Base-by-base conservation (phyloP, 345 rosid genomes). In the Camelina sativa region DNA sequence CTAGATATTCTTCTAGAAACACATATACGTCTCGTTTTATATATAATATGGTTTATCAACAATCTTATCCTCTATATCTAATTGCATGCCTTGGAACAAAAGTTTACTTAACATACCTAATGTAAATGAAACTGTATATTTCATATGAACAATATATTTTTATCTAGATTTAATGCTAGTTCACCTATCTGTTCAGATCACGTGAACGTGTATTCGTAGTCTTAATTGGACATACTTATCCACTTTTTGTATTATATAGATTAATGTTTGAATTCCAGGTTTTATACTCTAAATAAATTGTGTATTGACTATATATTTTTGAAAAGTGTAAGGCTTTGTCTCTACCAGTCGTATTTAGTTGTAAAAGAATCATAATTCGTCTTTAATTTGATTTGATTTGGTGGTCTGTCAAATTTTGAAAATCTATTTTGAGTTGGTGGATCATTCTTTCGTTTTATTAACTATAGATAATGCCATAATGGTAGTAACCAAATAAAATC, bases 1-100 rank as follows among this genome's bases (percentile, higher is more conserved):
- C 11, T 44, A 62, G 46, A 62, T 72, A 44, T 73, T 59, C 78
- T 67, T 75, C 71, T 58, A 67, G 54, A 67, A 59, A 58, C 66
- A 50, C 44, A 59, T 41, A 9, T 38, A 48, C 73, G 44, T 59
- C 79, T 75, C 72, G 67, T 66, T 37, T 35, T 22, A 37, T 71
- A 20, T 28, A 25, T 47, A n/a, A 16, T 25, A 41, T 12, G 34
- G 44, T 46, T 19, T 25, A n/a, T 66, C 32, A 37, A 23, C 19
- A 12, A 50, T 40, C 76, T 72, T 62, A 72, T 72, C 69, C 53
- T 50, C 35, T 60, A 9, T 51, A 34, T 58, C 20, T 12, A 58
- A 57, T 19, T 13, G 46, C 38, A 8, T 7, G 38, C 19, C 46
- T 58, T 57, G 16, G 11, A 17, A 30, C 28, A 25, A 58, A 40